Base-by-base conservation (phyloP, 2,329 filamentous ascomycete genomes). In the Fragosphaeria purpurea region DNA sequence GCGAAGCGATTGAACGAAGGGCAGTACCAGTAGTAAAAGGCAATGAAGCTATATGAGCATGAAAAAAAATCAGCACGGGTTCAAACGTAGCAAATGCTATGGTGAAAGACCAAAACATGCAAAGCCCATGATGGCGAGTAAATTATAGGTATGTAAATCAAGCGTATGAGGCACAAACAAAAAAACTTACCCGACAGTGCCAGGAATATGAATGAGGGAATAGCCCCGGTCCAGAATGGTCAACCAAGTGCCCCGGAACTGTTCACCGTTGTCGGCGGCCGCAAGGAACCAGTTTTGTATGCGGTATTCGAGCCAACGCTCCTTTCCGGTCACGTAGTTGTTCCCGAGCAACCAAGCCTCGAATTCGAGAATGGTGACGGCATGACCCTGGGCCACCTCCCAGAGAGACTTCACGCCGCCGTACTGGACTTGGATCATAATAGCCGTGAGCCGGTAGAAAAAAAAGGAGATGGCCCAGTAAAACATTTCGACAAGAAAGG, bases 401-500 rank as follows among this genome's bases (percentile, higher is more conserved):
- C 72, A 72, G 13, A 75, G 66, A 12, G 64, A 59, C 40, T 62
- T 64, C 39, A 70, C 69, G 43, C 73, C 71, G 38, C 74, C 74
- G 51, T 77, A 79, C 50, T 76, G 65, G 45, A 64, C 63, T 51
- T 75, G 70, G 2, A 76, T 73, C 6, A 74, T 48, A 12, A 73
- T 66, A 12, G 76, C 73, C 7, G 79, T 82, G 63, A 80, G 68
- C 39, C 75, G 71, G 65, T 85, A 85, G 61, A 83, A 80, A 44
- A 74, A 69, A 56, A 82, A 77, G 59, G 81, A 84, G 57, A 85
- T 71, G 42, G 75, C 71, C 82, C 82, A 86, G 67, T 86, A 86
- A 63, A 85, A 85, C 80, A 86, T 85, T 63, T 86, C 82, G 46
- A 86, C 73, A 50, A 86, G 63, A 60, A 86, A 86, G 5, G 83